Conservation (phyloP, 2,329 filamentous ascomycete genomes). For the Botrytis aclada region DNA sequence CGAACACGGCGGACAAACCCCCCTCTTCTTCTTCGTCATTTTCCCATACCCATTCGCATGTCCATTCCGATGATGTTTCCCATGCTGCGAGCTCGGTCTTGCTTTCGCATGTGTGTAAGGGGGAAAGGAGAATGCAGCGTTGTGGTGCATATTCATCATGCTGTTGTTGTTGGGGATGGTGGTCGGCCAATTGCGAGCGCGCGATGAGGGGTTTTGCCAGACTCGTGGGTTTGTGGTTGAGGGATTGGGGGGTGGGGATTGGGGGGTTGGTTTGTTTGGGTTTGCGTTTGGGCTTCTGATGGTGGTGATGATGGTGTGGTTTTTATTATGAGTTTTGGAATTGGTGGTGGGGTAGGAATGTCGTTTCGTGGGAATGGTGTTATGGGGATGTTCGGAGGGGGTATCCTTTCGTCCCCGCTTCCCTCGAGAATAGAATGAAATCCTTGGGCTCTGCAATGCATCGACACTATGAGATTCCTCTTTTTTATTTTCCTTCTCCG, state of each 20-base stretch:
- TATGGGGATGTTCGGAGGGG: neutral
- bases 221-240: neutral
- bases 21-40: neutral
- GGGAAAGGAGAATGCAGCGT: neutral
- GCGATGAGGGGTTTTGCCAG: conserved; percentile 10
- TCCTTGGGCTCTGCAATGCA: neutral
- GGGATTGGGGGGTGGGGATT: neutral
- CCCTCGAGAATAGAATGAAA: neutral
- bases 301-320: neutral
- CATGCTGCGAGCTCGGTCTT: neutral
- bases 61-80: neutral
- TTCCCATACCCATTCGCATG: neutral
- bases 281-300: neutral
- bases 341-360: neutral
- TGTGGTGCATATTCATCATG: neutral
- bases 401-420: neutral
- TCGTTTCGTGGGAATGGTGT: neutral
- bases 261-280: neutral
- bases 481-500: neutral
- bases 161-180: neutral
- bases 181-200: neutral
- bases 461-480: neutral
- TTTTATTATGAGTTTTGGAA: neutral
- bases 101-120: neutral
- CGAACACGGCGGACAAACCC: neutral